Percentiles rank a stretch among this genome's conserved stretches.
Evolutionary conservation across 2,329 filamentous ascomycete species (phyloP).

Genomic region (Pestalotiopsis sp.): DNA sequence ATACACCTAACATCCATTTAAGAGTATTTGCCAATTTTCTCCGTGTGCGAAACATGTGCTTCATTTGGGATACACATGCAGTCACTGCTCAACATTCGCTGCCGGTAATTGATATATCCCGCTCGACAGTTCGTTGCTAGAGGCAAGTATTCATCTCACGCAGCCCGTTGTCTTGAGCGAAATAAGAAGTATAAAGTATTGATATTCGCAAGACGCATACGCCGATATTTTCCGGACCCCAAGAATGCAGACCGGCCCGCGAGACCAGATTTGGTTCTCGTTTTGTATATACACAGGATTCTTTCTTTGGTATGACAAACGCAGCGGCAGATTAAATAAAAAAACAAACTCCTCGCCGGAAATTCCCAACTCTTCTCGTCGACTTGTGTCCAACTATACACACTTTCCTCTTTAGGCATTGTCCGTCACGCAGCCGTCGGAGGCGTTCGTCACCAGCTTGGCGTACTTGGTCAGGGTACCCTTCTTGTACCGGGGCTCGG

Average conservation of each 20-base stretch:
- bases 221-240: constrained; percentile 2
- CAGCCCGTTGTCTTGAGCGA: neutral
- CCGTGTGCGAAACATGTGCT: too few relatives aligned
- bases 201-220: neutral
- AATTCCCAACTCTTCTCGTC: neutral
- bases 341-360: neutral
- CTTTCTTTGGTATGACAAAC: neutral
- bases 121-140: too few relatives aligned
- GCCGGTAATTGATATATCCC: too few relatives aligned
- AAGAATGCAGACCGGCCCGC: neutral
- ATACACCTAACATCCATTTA: too few relatives aligned
- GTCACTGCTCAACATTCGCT: too few relatives aligned
- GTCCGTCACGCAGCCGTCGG: constrained; percentile 59
- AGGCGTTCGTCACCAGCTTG: constrained; percentile 58
- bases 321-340: neutral
- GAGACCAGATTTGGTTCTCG: neutral
- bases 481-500: constrained; percentile 58
- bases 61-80: too few relatives aligned
- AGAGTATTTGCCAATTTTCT: too few relatives aligned
- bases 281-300: constrained; percentile 12
- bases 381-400: neutral
- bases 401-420: constrained; percentile 4
- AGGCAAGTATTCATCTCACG: too few relatives aligned
- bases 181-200: neutral
- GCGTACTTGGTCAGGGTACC: constrained; percentile 76